A percentile compares a stretch with the other conserved stretches of the same genome.
Evolutionary conservation across 2,329 filamentous ascomycete genomes (phyloP).

Genomic region (Trichoderma semiorbis): DNA sequence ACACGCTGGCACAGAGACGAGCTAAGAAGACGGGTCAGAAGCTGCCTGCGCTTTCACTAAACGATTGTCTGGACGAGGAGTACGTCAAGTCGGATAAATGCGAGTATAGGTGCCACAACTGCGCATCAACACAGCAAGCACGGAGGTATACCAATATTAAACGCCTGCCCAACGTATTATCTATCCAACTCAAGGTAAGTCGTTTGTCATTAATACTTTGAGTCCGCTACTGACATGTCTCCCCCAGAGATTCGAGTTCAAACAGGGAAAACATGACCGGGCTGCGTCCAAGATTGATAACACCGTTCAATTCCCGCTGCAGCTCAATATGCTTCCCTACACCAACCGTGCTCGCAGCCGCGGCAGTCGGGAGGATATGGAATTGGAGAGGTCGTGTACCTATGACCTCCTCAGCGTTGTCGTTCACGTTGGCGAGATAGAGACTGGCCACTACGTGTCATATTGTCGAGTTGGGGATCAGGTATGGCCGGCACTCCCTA

Average conservation of each 20-base stretch:
- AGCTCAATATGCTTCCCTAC: slow-evolving; percentile 87
- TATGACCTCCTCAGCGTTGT: slow-evolving; percentile 90
- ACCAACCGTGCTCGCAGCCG: slow-evolving; percentile 61
- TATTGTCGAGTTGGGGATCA: slow-evolving; percentile 79
- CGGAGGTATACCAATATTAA: slow-evolving; percentile 82
- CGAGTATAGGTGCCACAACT: slow-evolving; percentile 82
- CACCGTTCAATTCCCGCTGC: slow-evolving; percentile 77
- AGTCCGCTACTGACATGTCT: neutral
- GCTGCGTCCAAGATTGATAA: slow-evolving; percentile 84
- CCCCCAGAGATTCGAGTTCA: slow-evolving; percentile 67
- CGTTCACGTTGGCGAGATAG: slow-evolving; percentile 88
- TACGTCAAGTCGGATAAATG: slow-evolving; percentile 86
- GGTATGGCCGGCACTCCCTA: slow-evolving; percentile 27
- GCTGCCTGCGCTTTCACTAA: slow-evolving; percentile 48
- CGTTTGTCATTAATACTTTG: neutral
- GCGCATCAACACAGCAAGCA: slow-evolving; percentile 72
- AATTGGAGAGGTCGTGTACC: slow-evolving; percentile 63
- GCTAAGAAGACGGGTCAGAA: slow-evolving; percentile 52
- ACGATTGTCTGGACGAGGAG: slow-evolving; percentile 76
- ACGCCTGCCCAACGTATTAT: slow-evolving; percentile 80
- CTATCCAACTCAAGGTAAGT: slow-evolving; percentile 84
- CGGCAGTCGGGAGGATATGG: slow-evolving; percentile 52
- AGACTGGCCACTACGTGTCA: slow-evolving; percentile 89
- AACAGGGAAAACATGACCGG: slow-evolving; percentile 59
- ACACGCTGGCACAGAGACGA: slow-evolving; percentile 66